Base-by-base conservation (phyloP, 257 asterid genomes). In the Nicotiana tabacum region DNA sequence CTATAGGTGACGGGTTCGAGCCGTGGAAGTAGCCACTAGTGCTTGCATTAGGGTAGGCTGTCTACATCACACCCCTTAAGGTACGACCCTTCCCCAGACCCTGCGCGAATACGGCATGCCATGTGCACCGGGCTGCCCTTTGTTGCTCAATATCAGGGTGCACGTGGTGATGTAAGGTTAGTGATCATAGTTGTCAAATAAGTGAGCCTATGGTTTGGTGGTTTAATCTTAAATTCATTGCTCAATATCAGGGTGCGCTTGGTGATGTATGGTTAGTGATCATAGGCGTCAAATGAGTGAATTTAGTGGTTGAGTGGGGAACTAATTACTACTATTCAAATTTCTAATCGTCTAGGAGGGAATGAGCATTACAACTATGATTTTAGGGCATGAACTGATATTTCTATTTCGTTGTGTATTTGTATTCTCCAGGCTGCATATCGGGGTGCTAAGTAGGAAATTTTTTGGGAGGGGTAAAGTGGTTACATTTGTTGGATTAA, bases 231-330 rank as follows among this genome's bases (percentile, higher is more conserved):
- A 53, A 53, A 53, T 21, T 18, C 1, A n/a, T 70, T 70, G 21
- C 78, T 70, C 17, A 10, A 43, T 70, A 37, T 29, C 32, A 5
- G 17, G 77, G 37, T 72, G 21, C 6, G 37, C 1, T 6, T 43
- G 61, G 24, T 24, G 57, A 72, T 13, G 6, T 46, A 72, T 2
- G 39, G 32, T 43, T 72, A 48, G 62, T 48, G 62, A 74, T 74
- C 43, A 27, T 48, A 74, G 24, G 62, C 48, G 62, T 51, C 39
- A 13, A 51, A 72, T 72, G 46, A 48, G 80, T 3, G 15, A 60
- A 74, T 53, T 53, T 53, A 24, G 62, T 74, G 15, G 32, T 27
- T 74, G 15, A 74, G 80, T 74, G 79, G 79, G 24, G 79, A 74
- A 48, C 43, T 74, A 74, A 21, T 27, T 74, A 27, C 8, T 24